These are phyloP conservation scores for Paramecium octaurelia DNA, from an alignment of 73 alveolate species.

Conservation along the genomic window DNA sequence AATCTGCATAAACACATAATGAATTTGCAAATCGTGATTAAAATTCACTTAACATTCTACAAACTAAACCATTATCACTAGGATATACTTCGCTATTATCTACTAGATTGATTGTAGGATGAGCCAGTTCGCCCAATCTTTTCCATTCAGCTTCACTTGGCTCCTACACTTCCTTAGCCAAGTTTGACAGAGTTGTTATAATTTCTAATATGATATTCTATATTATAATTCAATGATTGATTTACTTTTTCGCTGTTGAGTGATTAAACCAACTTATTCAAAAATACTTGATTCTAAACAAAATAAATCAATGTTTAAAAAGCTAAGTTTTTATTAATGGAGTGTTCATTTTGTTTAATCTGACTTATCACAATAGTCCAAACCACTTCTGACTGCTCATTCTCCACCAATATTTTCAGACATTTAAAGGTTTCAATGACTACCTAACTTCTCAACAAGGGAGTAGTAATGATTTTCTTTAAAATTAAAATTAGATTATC, in stretches of 20 bases:
- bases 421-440: conserved; percentile 8
- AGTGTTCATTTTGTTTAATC: not conserved
- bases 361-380: not conserved
- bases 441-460: not conserved
- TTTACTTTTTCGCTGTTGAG: not conserved
- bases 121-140: not conserved
- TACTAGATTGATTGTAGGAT: conserved; percentile 19
- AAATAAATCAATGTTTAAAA: conserved; percentile 28
- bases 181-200: not conserved
- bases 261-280: not conserved
- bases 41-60: conserved; percentile 44
- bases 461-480: not conserved
- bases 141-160: conserved; percentile 1
- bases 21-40: conserved; percentile 30
- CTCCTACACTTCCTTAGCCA: not conserved
- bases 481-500: not conserved
- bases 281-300: conserved; percentile 18
- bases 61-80: conserved; percentile 41
- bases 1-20: conserved; percentile 38
- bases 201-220: conserved; percentile 19
- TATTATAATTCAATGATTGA: not conserved
- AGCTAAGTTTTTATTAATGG: conserved; percentile 11
- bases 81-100: not conserved
- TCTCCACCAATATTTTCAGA: not conserved
- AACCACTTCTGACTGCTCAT: not conserved